Base-by-base conservation (phyloP, 805 yeast genomes). In the Scheffersomyces ergatensis region DNA sequence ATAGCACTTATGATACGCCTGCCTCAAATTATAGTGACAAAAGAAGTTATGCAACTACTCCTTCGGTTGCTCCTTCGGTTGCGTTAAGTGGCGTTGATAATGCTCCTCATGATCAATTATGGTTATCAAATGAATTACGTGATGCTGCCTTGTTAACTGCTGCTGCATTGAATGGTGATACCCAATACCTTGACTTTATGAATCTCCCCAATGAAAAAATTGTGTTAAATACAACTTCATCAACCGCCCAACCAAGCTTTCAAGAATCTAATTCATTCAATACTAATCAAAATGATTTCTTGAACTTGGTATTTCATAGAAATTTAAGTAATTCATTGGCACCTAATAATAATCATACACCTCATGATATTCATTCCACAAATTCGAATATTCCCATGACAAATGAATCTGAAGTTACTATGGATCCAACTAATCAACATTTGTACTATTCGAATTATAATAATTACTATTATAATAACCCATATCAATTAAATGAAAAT, bases 91-190 rank as follows among this genome's bases (percentile, higher is more conserved):
- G 44, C 3, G 44, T 51, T 46, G 57, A 50, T 37, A 42, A 44
- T 4, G 48, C 44, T 36, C 51, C 60, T 4, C 65, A 67, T 27
- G 83, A 80, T 38, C 76, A 77, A 40, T 79, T 82, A 48, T 83
- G 89, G 89, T 67, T 84, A 17, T 80, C 89, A 13, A 80, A 76
- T 40, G 90, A 84, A 53, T 65, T 84, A 34, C 57, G 85, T 38
- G 88, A 82, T 47, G 89, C 84, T 50, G 89, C 89, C 0, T 60
- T 84, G 20, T 62, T 84, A 45, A 82, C 89, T 0, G 89, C 89
- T 0, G 83, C 87, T 4, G 89, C 90, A 0, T 78, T 51, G 36
- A 77, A 77, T 43, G 82, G 82, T 36, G 83, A 78, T 43, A 70
- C 78, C 4, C 79, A 77, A 42, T 76, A 78, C 44, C 60, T 80